Conservation (phyloP, 441 rosid species). For the Kokia cookei region DNA sequence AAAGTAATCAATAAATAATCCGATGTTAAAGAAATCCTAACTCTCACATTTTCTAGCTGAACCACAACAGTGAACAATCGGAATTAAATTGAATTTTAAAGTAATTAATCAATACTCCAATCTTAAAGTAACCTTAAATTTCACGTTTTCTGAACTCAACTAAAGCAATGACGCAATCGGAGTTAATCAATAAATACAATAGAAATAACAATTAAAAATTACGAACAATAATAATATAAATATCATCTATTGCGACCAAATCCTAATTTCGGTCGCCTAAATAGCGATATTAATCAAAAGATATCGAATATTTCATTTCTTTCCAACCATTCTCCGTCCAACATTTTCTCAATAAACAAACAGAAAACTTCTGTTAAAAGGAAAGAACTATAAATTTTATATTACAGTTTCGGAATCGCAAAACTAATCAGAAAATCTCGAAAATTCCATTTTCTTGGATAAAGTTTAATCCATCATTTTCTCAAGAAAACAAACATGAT, state of each 20-base stretch:
- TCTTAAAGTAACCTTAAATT: neutral
- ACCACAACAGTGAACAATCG: neutral
- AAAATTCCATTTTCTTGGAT: neutral
- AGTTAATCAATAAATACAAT: neutral
- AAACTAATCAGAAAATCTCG: neutral
- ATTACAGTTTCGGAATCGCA: neutral
- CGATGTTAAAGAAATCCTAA: neutral
- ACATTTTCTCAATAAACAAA: neutral
- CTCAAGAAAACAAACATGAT: neutral
- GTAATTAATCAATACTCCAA: neutral
- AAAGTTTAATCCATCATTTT: neutral
- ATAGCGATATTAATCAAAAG: neutral
- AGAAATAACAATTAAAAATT: neutral
- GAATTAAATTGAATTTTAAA: neutral
- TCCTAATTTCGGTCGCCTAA: neutral
- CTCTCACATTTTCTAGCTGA: neutral
- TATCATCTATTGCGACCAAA: neutral
- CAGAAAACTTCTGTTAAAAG: neutral
- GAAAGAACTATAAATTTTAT: neutral
- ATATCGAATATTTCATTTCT: neutral
- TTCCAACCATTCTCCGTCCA: neutral
- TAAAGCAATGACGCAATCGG: neutral
- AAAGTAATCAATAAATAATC: neutral
- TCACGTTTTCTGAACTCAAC: neutral
- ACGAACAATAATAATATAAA: neutral